A percentile compares a stretch with the other conserved stretches of the same genome.
These are phyloP conservation scores for Podochytrium sp. DNA, from an alignment of 192 early-diverging fungal species.

Conservation along the genomic window DNA sequence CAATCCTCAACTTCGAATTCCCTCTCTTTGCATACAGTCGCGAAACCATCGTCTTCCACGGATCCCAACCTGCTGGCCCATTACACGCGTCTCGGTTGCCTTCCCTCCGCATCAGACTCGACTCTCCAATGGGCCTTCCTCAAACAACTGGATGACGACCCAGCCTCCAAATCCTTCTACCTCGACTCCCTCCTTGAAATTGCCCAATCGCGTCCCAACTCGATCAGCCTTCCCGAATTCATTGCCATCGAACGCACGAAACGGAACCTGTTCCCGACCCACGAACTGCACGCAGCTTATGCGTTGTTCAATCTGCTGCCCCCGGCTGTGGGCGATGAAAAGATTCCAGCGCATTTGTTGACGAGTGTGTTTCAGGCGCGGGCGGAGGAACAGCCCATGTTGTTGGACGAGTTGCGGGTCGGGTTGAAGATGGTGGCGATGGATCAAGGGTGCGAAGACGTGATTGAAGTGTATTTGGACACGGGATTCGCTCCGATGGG, in stretches of 20 bases:
- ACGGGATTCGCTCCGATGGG: conserved; percentile 16
- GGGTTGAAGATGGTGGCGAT: neutral
- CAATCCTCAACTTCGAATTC: neutral
- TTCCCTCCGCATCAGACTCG: conserved; percentile 1
- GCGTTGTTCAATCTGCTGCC: conserved; percentile 9
- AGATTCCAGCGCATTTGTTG: neutral
- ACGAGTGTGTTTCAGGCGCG: neutral
- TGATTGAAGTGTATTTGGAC: conserved; percentile 16
- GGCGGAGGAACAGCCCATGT: neutral
- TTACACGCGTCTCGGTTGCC: conserved; percentile 12
- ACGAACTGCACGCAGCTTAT: conserved; percentile 5
- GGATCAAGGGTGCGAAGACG: conserved; percentile 20
- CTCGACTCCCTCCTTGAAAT: conserved; percentile 25
- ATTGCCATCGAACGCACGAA: conserved; percentile 19
- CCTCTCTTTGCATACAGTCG: neutral
- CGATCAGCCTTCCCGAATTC: conserved; percentile 12
- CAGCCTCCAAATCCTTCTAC: neutral
- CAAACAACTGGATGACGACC: conserved; percentile 1
- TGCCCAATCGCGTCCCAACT: neutral
- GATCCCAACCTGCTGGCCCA: neutral
- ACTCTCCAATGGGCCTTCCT: conserved; percentile 7
- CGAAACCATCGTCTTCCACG: neutral
- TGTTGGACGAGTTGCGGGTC: conserved; percentile 13
- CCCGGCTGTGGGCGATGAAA: neutral
- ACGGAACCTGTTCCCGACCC: neutral